Evolutionary conservation across 257 asterid species (phyloP), one percentile per base, ranked within the genome.

Genomic region (Ilex aquifolium): DNA sequence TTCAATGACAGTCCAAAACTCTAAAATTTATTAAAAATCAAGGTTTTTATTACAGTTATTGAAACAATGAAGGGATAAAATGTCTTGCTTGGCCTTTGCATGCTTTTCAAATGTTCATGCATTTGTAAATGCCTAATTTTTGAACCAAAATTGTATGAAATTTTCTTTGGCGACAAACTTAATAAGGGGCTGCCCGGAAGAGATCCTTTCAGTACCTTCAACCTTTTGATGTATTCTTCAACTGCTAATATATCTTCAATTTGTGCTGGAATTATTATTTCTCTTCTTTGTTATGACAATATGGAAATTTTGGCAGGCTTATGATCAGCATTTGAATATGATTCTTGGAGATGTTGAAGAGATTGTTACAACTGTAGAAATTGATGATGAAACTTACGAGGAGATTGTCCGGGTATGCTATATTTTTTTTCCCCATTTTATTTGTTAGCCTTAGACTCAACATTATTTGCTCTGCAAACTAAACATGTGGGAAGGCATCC

Each of bases 271-370:
- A 48, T 17, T 27, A 42, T 55, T 29, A 54, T 32, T 49, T 70
- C 44, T 8, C 54, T 7, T 21, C 32, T 56, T 31, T 49, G 32
- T 6, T 51, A 57, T 72, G 60, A 61, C 50, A 52, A 65, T 67
- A 32, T 53, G 31, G 42, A 4, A 36, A 36, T 36, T 36, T 46
- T 75, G 42, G 62, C 91, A 92, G 97, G 98, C 98, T 56, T 93
- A 93, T 85, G 99, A 93, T 78, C 99, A 93, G 77, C 99, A 93
- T 76, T 79, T 93, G 69, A 93, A 93, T 76, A 93, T 93, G 99
- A 93, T 93, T 72, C 88, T 93, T 64, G 99, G 97, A 31, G 96
- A 93, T 73, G 97, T 93, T 1, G 95, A 93, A 76, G 96, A 93
- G 90, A 81, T 82, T 75, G 82, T 90, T 65, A 93, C 97, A 10